Conservation (phyloP, 1,284 basidiomycete genomes). For the Chalciporus sp. region DNA sequence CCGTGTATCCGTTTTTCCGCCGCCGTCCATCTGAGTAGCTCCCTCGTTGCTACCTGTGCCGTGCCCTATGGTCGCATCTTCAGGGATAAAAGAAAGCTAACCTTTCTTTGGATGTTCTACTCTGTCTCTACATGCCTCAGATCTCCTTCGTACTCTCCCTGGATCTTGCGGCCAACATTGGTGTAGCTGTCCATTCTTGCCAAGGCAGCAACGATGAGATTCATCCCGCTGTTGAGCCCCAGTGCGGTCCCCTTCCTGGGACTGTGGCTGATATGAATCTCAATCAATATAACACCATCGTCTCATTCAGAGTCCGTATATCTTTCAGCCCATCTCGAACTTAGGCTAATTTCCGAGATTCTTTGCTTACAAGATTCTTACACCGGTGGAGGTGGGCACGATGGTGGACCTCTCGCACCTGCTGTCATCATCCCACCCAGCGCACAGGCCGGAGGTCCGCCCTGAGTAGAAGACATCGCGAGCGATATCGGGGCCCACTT, state of each 20-base stretch:
- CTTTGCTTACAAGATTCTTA: conserved; percentile 32
- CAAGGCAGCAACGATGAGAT: conserved; percentile 31
- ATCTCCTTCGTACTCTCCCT: no score
- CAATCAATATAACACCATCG: conserved; percentile 42
- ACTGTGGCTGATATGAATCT: conserved; percentile 46
- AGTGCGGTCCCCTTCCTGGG: conserved; percentile 42
- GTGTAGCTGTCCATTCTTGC: conserved; percentile 5
- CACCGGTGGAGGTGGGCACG: conserved; percentile 39
- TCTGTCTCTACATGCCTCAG: no score
- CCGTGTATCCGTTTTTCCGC: no score
- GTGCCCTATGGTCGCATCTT: no score
- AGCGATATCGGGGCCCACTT: no score
- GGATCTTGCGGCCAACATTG: conserved; percentile 6
- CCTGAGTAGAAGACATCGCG: no score
- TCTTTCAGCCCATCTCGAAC: neutral
- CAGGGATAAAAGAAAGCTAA: no score
- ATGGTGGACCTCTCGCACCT: conserved; percentile 35
- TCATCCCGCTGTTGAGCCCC: conserved; percentile 45
- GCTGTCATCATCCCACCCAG: no score
- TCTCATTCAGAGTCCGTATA: conserved; percentile 46
- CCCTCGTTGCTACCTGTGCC: no score
- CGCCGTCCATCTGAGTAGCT: no score
- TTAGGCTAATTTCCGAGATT: neutral
- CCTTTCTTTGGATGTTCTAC: no score
- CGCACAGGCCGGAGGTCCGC: no score